Base-by-base conservation (phyloP, 306 rosid species). In the Spatholobus suberectus region DNA sequence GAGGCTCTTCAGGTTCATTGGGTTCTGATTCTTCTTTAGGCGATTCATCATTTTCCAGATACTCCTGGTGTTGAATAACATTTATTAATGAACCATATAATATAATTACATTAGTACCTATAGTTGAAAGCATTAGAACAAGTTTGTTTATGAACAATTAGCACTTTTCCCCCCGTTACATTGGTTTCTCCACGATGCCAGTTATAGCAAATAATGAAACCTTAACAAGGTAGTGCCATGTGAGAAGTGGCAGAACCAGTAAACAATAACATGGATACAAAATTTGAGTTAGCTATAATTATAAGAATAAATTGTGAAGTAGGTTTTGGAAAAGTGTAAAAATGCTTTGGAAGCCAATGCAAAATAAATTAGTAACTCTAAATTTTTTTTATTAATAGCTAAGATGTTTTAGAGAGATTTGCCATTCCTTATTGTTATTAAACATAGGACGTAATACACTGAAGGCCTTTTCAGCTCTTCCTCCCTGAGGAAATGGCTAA, bases 51-150 rank as follows among this genome's bases (percentile, higher is more conserved):
- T 86, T 49, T 84, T 90, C 97, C 8, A 24, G 82, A 80, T 89
- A 87, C 77, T 94, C 95, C 98, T 94, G 74, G 61, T 57, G 37
- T 75, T 32, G 67, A 88, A 76, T 44, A 71, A 75, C 44, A 41
- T 52, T 68, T 32, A 41, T 77, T 61, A 37, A 58, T 55, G 54
- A 76, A 71, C 43, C 5, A 27, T 14, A 8, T 9, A 11, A 46
- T 44, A 68, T 43, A n/a, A 57, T n/a, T 74, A 20, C 27, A 44
- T 52, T 77, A 13, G 46, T 82, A 21, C 3, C 40, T 38, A 73
- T 0, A 76, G 17, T 27, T 54, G 17, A 43, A 76, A 12, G 40
- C 17, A 54, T 51, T 4, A 14, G 5, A 81, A 27, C 32, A 81
- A 59, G 73, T 72, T 29, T 5, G 5, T 34, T 61, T 14, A 43